Conservation (phyloP, 768 basidiomycete genomes). For the Tubosaeta sp. region DNA sequence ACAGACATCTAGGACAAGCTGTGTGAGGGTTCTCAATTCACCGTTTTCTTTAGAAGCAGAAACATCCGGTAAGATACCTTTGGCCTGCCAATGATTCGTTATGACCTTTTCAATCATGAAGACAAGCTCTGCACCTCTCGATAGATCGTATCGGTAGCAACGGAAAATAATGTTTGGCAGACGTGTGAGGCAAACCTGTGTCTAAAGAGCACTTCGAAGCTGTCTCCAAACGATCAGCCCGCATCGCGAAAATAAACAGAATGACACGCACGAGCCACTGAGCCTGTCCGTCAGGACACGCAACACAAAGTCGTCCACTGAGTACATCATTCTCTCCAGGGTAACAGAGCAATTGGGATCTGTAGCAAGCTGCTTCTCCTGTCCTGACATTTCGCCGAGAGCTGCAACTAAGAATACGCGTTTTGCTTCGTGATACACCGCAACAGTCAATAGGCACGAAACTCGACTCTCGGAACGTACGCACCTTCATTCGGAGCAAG, state of each 20-base stretch:
- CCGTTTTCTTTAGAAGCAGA: slow-evolving; percentile 50
- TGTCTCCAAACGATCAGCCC: slow-evolving; percentile 21
- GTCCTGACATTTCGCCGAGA: slow-evolving; percentile 76
- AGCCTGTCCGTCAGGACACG: slow-evolving; percentile 87
- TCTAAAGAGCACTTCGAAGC: slow-evolving; percentile 59
- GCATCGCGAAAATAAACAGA: slow-evolving; percentile 4
- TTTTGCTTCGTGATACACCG: slow-evolving; percentile 45
- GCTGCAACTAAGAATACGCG: slow-evolving; percentile 79
- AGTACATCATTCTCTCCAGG: slow-evolving; percentile 83
- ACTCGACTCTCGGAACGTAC: slow-evolving; percentile 11
- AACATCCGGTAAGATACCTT: slow-evolving; percentile 48
- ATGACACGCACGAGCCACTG: slow-evolving; percentile 72
- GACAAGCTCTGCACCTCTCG: slow-evolving; percentile 51
- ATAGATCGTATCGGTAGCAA: slow-evolving; percentile 57
- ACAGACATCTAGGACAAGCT: slow-evolving; percentile 58
- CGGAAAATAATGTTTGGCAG: slow-evolving; percentile 80
- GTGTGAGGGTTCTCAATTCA: slow-evolving; percentile 62
- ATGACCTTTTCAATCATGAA: not conserved
- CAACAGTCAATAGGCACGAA: not conserved
- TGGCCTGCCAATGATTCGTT: slow-evolving; percentile 35
- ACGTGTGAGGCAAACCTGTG: slow-evolving; percentile 97
- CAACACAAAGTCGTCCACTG: slow-evolving; percentile 95
- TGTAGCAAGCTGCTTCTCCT: slow-evolving; percentile 86
- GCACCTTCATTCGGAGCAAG: slow-evolving; percentile 69
- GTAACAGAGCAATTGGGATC: slow-evolving; percentile 92